Percentiles rank a stretch among this genome's conserved stretches.
phyloP scores from a whole-genome alignment of 2,329 filamentous ascomycete genomes.

The Cordyceps javanica region DNA sequence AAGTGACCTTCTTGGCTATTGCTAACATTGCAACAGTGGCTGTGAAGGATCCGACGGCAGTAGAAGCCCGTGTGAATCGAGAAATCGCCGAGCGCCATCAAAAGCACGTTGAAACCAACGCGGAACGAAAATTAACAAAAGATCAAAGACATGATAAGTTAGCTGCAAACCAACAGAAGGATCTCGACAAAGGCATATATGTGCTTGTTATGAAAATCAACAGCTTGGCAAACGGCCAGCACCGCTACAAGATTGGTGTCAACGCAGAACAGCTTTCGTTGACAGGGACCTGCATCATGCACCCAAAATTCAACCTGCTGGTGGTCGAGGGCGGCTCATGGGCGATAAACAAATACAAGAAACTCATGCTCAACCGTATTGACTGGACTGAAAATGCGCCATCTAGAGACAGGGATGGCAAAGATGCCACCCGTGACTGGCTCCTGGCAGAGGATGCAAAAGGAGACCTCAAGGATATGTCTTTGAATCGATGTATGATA shows the following conservation, averaged over 20 bases:
- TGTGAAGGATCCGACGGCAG: constrained; percentile 94
- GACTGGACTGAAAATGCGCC: constrained; percentile 89
- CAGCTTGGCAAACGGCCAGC: constrained; percentile 84
- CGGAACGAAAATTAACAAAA: constrained; percentile 80
- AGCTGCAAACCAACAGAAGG: constrained; percentile 73
- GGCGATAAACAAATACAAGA: constrained; percentile 79
- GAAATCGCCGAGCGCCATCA: constrained; percentile 84
- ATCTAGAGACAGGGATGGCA: constrained; percentile 54
- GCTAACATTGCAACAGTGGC: constrained; percentile 34
- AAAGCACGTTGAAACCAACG: constrained; percentile 72
- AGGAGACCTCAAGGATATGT: constrained; percentile 74
- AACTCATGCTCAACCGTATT: constrained; percentile 88
- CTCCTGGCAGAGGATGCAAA: constrained; percentile 71
- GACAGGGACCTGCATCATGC: constrained; percentile 85
- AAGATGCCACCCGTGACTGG: constrained; percentile 64
- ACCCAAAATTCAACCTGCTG: constrained; percentile 82
- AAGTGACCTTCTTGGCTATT: not conserved
- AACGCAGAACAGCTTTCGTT: constrained; percentile 87
- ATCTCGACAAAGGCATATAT: constrained; percentile 79
- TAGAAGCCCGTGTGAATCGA: constrained; percentile 86
- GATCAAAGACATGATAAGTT: constrained; percentile 84
- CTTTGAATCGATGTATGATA: constrained; percentile 72
- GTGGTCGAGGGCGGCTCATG: constrained; percentile 87
- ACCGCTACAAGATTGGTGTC: constrained; percentile 86
- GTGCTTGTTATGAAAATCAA: constrained; percentile 85